Evolutionary conservation across 2,329 filamentous ascomycete genomes (phyloP), one percentile per base, ranked within the genome.

Genomic region (Aspergillus piperis): DNA sequence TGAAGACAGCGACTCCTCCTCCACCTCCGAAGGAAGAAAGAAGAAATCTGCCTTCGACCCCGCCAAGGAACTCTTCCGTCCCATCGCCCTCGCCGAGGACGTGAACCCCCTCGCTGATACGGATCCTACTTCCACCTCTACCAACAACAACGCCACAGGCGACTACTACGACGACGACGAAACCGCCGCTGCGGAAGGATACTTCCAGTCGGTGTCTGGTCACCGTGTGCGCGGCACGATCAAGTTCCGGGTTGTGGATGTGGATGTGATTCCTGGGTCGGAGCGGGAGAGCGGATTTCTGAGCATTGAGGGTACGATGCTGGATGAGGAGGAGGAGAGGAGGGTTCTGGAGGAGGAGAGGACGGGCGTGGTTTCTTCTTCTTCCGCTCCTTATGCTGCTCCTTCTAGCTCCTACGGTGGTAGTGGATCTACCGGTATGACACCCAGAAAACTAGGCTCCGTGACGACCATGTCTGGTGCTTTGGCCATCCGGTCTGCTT

Each of bases 301-400:
- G 62, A 92, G 89, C 67, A 88, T 97, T 63, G 90, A 95, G 73
- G 94, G 93, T 25, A 96, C 91, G n/a, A 88, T 96, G 84, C 78
- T 96, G 53, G 82, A 83, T 50, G 84, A 84, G 47, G 84, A 86
- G 19, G 88, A 87, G 23, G 92, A 96, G 77, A 80, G 78, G 65
- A 78, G 79, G 25, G 78, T 90, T 30, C 78, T 85, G 50, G 80
- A 82, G 8, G 80, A 84, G 61, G 86, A 89, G 71, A 78, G 70
- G 41, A 70, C 68, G 54, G 73, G 70, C 25, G 61, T 66, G 4
- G 27, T 58, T 15, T 48, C 48, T 21, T 19, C 19, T 7, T 11
- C 17, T 15, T 48, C 48, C n/a, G 13, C 19, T 7, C 7, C 17
- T n/a, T n/a, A n/a, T n/a, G n/a, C n/a, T 36, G 30, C 30, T 36